Evolutionary conservation across 495 filamentous ascomycete species (phyloP).

Genomic region (Penicillium silybi): DNA sequence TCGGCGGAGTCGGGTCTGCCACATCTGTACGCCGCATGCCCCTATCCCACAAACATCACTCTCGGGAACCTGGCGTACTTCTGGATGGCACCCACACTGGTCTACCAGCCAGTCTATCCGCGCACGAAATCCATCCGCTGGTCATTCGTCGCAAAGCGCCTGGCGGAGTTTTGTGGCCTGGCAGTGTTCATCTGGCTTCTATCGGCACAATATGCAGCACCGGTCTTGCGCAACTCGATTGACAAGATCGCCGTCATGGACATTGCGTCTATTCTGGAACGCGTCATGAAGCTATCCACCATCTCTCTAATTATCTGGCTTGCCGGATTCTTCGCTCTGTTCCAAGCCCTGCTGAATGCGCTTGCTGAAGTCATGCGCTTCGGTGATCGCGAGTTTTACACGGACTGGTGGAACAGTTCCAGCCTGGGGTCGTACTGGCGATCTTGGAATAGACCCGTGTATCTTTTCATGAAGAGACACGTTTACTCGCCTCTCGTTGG

Average conservation of each 20-base stretch:
- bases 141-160: conserved; percentile 78
- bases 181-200: conserved; percentile 89
- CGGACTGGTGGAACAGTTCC: conserved; percentile 95
- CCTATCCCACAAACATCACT: conserved; percentile 88
- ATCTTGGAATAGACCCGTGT: conserved; percentile 96
- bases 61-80: conserved; percentile 85
- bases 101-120: conserved; percentile 96
- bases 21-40: conserved; percentile 73
- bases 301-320: conserved; percentile 95
- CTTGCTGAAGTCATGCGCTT: conserved; percentile 87
- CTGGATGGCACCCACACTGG: conserved; percentile 93
- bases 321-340: conserved; percentile 92
- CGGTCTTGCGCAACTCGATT: conserved; percentile 82
- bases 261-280: conserved; percentile 76
- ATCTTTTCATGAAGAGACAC: conserved; percentile 91
- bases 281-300: conserved; percentile 89
- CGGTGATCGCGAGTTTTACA: conserved; percentile 90
- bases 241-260: conserved; percentile 80
- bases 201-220: conserved; percentile 87
- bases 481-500: conserved; percentile 82
- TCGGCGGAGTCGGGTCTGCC: conserved; percentile 58
- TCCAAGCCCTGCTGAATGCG: conserved; percentile 85
- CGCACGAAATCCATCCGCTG: conserved; percentile 73
- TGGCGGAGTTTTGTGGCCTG: conserved; percentile 69
- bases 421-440: conserved; percentile 88